Percentiles rank a stretch among this genome's conserved stretches.
Conservation (phyloP, 1,139 yeast species). For the Zygosaccharomyces sapae region DNA sequence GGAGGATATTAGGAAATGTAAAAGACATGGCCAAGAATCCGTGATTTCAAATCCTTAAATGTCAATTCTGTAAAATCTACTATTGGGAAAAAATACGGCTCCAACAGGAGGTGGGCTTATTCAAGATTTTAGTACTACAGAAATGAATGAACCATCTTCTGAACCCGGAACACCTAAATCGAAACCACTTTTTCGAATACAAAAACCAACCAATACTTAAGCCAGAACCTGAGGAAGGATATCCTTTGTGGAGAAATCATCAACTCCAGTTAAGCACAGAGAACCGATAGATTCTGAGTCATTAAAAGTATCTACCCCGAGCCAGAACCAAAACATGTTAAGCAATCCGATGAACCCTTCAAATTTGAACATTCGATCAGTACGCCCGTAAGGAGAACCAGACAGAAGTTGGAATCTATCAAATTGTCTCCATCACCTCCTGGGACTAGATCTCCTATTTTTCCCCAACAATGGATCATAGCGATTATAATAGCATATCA, state of each 20-base stretch:
- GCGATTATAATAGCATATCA: background rate
- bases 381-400: conserved; percentile 6
- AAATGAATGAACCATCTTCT: background rate
- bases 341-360: conserved; percentile 3
- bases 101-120: conserved; percentile 20
- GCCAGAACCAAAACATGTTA: background rate
- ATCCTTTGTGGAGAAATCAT: background rate
- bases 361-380: background rate
- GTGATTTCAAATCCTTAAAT: conserved; percentile 50
- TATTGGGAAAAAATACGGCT: conserved; percentile 3
- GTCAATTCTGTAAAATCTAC: conserved; percentile 16
- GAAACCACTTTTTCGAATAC: background rate
- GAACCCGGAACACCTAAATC: background rate
- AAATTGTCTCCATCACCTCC: conserved; percentile 11
- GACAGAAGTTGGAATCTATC: conserved; percentile 3
- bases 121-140: conserved; percentile 20
- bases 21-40: conserved; percentile 51
- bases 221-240: background rate
- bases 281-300: background rate
- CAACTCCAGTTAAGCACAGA: background rate
- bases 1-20: conserved; percentile 68
- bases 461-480: conserved; percentile 1
- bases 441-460: conserved; percentile 7
- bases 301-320: background rate
- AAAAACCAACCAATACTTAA: background rate